Base-by-base conservation (phyloP, 2,329 filamentous ascomycete species). In the Neofusicoccum cordaticola region DNA sequence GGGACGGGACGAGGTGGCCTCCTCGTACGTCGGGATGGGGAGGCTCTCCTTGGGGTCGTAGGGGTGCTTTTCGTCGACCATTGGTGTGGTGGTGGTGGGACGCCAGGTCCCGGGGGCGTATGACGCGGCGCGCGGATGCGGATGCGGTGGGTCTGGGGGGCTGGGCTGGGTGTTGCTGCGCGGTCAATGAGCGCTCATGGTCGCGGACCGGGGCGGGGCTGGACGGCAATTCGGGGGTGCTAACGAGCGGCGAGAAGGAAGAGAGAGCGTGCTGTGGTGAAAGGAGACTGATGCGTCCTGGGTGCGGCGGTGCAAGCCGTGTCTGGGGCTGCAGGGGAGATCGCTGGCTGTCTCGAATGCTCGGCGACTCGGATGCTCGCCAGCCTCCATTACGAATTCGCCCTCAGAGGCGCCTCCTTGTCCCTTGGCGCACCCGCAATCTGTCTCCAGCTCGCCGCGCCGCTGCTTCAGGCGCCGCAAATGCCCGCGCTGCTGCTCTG, bases 21-120 rank as follows among this genome's bases (percentile, higher is more conserved):
- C 91, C 77, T 94, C 91, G 78, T 95, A 95, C 50, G 88, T 88
- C 35, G 91, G 92, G 74, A 95, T 94, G 37, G 91, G 90, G 51
- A 90, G 82, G 67, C 83, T 79, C 72, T 86, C 84, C 76, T 70
- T 65, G 56, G 71, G 68, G 22, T 77, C 73, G 70, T 78, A 78
- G 50, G 66, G 66, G 67, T 78, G 75, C 65, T 78, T 78, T 70
- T 78, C 76, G 71, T 77, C 75, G 64, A 70, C 66, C 76, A 78
- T 78, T 66, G 70, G 66, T 66, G 67, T 58, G 51, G 42, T 66
- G 47, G 37, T 57, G 60, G 57, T 63, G 44, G 66, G 62, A 62
- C 51, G 51, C 61, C 64, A 65, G 66, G 69, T 65, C 63, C 68
- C 61, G 66, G 65, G 63, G 67, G 48, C n/a, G 19, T 61, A 52